These are phyloP conservation scores for Puccinia brachypodii DNA, from an alignment of 1,284 basidiomycete genomes.

Conservation along the genomic window DNA sequence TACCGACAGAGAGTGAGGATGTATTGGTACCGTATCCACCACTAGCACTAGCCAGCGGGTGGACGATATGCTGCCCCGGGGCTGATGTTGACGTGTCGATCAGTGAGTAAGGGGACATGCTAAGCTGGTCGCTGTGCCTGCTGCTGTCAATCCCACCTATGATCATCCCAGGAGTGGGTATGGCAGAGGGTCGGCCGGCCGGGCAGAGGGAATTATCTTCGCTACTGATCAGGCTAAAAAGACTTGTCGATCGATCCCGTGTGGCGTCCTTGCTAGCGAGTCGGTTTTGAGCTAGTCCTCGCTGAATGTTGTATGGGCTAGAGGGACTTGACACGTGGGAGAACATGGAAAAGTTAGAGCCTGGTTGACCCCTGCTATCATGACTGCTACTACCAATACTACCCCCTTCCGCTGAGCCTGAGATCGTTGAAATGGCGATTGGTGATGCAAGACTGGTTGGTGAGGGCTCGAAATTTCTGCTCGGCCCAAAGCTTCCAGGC, in stretches of 20 bases:
- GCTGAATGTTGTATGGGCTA: constrained; percentile 24
- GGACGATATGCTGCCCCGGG: neutral
- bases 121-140: constrained; percentile 32
- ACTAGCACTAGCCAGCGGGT: neutral
- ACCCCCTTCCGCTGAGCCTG: constrained; percentile 1
- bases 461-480: neutral
- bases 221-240: constrained; percentile 22
- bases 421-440: constrained; percentile 22
- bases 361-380: constrained; percentile 17
- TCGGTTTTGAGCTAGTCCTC: neutral
- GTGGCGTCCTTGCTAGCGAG: neutral
- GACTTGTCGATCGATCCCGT: constrained; percentile 31
- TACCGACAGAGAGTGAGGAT: constrained; percentile 16
- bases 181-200: neutral
- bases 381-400: constrained; percentile 38
- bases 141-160: constrained; percentile 5
- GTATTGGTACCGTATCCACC: constrained; percentile 23
- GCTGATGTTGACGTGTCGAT: constrained; percentile 9
- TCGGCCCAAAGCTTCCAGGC: neutral
- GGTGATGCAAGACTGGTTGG: constrained; percentile 37
- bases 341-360: constrained; percentile 37
- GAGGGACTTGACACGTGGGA: constrained; percentile 13
- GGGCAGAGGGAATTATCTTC: constrained; percentile 17
- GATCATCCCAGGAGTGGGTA: neutral
- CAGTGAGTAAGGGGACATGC: constrained; percentile 40